phyloP scores from a whole-genome alignment of 2,329 filamentous ascomycete genomes.

The Colletotrichum cereale region DNA sequence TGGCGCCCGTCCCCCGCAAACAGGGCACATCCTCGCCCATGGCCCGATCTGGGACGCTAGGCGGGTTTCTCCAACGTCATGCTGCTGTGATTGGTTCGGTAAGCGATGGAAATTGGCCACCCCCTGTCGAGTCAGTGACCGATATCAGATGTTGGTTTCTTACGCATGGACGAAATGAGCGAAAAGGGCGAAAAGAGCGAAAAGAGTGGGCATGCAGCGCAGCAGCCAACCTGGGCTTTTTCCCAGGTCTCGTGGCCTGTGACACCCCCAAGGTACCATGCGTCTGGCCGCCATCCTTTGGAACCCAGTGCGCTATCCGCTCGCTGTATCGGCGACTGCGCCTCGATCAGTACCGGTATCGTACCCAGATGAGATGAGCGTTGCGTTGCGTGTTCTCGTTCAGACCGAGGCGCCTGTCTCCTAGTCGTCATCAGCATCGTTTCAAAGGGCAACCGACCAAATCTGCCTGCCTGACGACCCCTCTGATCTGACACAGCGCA shows the following conservation, averaged over 20 bases:
- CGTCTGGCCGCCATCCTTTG: neutral
- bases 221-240: neutral
- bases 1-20: constrained; percentile 35
- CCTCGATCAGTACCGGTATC: neutral
- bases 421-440: neutral
- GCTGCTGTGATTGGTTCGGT: constrained; percentile 50
- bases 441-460: neutral
- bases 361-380: too few species aligned
- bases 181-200: neutral
- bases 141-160: constrained; percentile 52
- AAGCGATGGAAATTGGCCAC: constrained; percentile 43
- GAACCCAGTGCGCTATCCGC: neutral
- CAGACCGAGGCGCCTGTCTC: neutral
- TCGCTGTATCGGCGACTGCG: neutral
- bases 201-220: constrained; percentile 17
- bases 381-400: neutral
- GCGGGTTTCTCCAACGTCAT: constrained; percentile 51
- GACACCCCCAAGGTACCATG: neutral
- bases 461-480: neutral
- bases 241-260: constrained; percentile 11
- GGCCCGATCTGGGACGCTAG: constrained; percentile 40
- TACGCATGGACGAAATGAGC: constrained; percentile 3
- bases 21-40: constrained; percentile 37
- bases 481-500: neutral
- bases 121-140: constrained; percentile 49